Percentiles rank a stretch among this genome's conserved stretches.
Conservation (phyloP, 2,329 filamentous ascomycete genomes). For the Aspergillus thermomutatus region DNA sequence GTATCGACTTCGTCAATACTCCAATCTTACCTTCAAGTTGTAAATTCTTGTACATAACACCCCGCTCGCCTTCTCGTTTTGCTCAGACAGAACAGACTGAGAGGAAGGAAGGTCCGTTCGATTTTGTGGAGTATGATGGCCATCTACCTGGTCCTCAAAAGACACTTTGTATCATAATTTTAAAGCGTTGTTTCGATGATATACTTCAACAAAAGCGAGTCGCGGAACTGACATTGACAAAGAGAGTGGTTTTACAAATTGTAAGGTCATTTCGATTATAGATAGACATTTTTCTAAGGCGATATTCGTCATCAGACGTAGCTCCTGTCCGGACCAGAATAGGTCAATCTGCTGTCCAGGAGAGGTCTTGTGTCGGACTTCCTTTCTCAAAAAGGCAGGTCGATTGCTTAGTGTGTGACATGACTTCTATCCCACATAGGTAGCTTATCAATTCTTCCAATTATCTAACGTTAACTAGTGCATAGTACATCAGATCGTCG, state of each 20-base stretch:
- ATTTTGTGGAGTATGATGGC: neutral
- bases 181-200: neutral
- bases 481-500: neutral
- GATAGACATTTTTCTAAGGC: neutral
- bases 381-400: neutral
- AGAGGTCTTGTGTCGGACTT: neutral
- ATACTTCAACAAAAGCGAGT: neutral
- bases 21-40: neutral
- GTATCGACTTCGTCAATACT: neutral
- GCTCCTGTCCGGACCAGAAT: neutral
- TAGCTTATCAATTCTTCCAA: neutral
- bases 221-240: neutral
- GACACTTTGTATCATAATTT: neutral
- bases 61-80: neutral
- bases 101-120: neutral
- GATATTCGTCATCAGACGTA: neutral
- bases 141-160: neutral
- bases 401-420: neutral
- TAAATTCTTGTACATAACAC: neutral
- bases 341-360: neutral
- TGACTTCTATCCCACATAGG: neutral
- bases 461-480: neutral
- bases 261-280: neutral
- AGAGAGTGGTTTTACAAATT: neutral
- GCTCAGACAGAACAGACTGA: neutral